Percentiles rank a stretch among this genome's conserved stretches.
Conservation (phyloP, 2,329 filamentous ascomycete genomes). For the Cladorrhinum sp. region DNA sequence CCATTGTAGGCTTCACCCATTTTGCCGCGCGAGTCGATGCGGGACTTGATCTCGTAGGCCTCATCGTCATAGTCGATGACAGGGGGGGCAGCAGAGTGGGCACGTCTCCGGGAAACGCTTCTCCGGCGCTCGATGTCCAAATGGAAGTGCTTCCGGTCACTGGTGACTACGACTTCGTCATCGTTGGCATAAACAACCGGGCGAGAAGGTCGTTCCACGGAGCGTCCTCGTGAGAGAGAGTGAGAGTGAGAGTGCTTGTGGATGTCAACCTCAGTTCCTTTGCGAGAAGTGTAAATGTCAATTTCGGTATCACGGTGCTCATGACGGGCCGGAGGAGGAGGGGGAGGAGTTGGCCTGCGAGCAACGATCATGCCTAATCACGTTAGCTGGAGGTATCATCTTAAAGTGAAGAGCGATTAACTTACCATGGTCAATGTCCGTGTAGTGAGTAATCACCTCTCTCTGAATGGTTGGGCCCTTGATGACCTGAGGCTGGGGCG, state of each 20-base stretch:
- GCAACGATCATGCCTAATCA: constrained; percentile 46
- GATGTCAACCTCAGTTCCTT: constrained; percentile 59
- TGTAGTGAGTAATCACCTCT: constrained; percentile 85
- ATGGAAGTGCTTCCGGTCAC: constrained; percentile 49
- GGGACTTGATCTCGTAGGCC: constrained; percentile 57
- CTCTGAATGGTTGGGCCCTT: constrained; percentile 78
- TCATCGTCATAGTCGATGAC: constrained; percentile 61
- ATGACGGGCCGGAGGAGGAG: constrained; percentile 44
- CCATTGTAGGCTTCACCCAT: constrained; percentile 73
- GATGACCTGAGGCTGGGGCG: constrained; percentile 64
- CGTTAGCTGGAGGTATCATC: constrained; percentile 8
- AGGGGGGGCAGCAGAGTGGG: constrained; percentile 49
- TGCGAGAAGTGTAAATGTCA: constrained; percentile 55
- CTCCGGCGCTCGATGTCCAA: constrained; percentile 41
- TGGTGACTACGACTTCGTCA: constrained; percentile 65
- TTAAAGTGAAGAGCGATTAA: constrained; percentile 6
- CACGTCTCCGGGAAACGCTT: constrained; percentile 41
- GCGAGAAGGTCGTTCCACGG: constrained; percentile 39
- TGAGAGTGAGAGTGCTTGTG: constrained; percentile 38
- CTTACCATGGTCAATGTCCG: constrained; percentile 82
- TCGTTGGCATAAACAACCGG: constrained; percentile 41
- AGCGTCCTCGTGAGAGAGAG: constrained; percentile 40
- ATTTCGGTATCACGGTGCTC: constrained; percentile 58
- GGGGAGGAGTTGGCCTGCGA: constrained; percentile 50
- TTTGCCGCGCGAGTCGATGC: constrained; percentile 58